phyloP scores from a whole-genome alignment of 2,329 filamentous ascomycete species.

The Fusarium buharicum region DNA sequence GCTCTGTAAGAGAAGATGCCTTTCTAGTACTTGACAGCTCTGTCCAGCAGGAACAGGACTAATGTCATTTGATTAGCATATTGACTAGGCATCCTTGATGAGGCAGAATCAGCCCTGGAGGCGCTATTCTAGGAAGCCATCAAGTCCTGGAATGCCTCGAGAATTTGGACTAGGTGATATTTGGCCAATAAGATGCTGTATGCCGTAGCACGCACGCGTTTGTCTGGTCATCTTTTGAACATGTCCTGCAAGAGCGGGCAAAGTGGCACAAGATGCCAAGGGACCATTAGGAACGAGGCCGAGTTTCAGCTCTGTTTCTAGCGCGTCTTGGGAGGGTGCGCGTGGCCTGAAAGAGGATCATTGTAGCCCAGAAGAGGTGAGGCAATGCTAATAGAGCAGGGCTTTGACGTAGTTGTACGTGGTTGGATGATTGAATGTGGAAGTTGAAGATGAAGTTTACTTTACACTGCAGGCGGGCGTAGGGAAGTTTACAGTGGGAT shows the following conservation, averaged over 20 bases:
- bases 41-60: slow-evolving; percentile 3
- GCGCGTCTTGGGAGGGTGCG: slow-evolving; percentile 15
- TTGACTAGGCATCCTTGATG: slow-evolving; percentile 21
- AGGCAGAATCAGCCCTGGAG: slow-evolving; percentile 31
- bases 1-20: slow-evolving; percentile 7
- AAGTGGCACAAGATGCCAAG: slow-evolving; percentile 25
- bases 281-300: slow-evolving; percentile 20
- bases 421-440: background rate
- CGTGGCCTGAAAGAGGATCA: slow-evolving; percentile 17
- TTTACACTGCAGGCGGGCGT: background rate
- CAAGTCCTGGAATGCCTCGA: slow-evolving; percentile 32
- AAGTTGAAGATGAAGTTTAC: slow-evolving; percentile 3
- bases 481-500: background rate
- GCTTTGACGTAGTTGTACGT: slow-evolving; percentile 1
- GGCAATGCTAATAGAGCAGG: slow-evolving; percentile 2
- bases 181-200: slow-evolving; percentile 32
- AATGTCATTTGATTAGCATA: slow-evolving; percentile 2
- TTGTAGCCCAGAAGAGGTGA: slow-evolving; percentile 13
- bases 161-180: background rate
- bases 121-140: slow-evolving; percentile 13
- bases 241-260: slow-evolving; percentile 33
- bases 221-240: slow-evolving; percentile 31
- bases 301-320: slow-evolving; percentile 36
- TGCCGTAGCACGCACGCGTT: slow-evolving; percentile 40
- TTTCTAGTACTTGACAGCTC: no score